Evolutionary conservation across 306 rosid species (phyloP).

Genomic region (Cucumis sativus): DNA sequence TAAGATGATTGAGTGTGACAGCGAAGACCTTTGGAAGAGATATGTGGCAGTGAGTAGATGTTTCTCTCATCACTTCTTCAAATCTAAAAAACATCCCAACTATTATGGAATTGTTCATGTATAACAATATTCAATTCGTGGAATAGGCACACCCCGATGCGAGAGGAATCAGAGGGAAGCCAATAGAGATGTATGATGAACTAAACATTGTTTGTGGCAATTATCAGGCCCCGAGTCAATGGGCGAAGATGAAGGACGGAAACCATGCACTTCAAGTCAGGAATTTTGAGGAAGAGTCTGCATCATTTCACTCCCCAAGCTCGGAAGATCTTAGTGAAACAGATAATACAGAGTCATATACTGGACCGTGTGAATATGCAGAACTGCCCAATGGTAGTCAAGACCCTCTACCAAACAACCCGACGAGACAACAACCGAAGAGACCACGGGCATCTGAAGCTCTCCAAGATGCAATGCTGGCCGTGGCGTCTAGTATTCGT

Average conservation of each 20-base stretch:
- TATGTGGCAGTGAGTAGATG: slow-evolving; percentile 38
- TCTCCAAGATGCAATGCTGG: slow-evolving; percentile 55
- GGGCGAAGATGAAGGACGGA: slow-evolving; percentile 57
- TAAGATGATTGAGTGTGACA: slow-evolving; percentile 52
- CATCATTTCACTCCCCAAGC: slow-evolving; percentile 55
- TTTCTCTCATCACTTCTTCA: background rate
- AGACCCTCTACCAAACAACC: slow-evolving; percentile 40
- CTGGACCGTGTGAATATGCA: slow-evolving; percentile 42
- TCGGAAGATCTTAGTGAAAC: slow-evolving; percentile 50
- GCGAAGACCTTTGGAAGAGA: slow-evolving; percentile 62
- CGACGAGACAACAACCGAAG: slow-evolving; percentile 39
- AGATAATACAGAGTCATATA: slow-evolving; percentile 56
- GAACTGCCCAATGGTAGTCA: slow-evolving; percentile 43
- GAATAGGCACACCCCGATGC: slow-evolving; percentile 66
- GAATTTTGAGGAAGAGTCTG: slow-evolving; percentile 46
- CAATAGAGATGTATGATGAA: slow-evolving; percentile 71
- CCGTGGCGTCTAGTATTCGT: slow-evolving; percentile 54
- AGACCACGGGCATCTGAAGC: slow-evolving; percentile 49
- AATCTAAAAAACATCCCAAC: background rate
- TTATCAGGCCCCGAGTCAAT: slow-evolving; percentile 56
- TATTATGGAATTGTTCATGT: slow-evolving; percentile 1
- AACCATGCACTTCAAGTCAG: slow-evolving; percentile 24
- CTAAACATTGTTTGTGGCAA: slow-evolving; percentile 80
- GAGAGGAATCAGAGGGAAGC: slow-evolving; percentile 49
- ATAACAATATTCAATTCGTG: slow-evolving; percentile 15